These are phyloP conservation scores for Colletotrichum cordylinicola DNA, from an alignment of 2,329 filamentous ascomycete species.

Conservation along the genomic window DNA sequence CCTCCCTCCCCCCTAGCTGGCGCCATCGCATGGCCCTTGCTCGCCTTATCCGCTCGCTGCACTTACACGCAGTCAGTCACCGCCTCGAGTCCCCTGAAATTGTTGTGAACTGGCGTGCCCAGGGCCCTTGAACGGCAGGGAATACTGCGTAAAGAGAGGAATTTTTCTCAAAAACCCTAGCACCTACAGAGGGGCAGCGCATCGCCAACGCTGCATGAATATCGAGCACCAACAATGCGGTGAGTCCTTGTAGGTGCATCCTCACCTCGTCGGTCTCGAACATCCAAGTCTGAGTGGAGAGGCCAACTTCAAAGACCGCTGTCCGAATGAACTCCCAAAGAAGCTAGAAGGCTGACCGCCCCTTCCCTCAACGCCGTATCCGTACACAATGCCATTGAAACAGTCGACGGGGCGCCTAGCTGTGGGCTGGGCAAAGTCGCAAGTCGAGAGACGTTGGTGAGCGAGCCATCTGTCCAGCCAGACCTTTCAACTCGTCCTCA, in stretches of 20 bases:
- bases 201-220: not conserved
- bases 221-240: constrained; percentile 11
- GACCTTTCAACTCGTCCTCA: too few species aligned
- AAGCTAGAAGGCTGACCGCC: too few species aligned
- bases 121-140: not conserved
- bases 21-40: not conserved
- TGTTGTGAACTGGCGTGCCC: not conserved
- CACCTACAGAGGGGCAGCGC: not conserved
- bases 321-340: too few species aligned
- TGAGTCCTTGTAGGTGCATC: constrained; percentile 12
- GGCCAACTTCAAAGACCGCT: not conserved
- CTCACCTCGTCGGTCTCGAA: not conserved
- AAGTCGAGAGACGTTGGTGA: too few species aligned
- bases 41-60: not conserved
- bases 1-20: not conserved
- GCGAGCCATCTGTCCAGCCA: too few species aligned
- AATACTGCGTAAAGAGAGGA: not conserved
- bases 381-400: too few species aligned
- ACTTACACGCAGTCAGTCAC: not conserved
- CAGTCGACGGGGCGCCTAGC: too few species aligned
- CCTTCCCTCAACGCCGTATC: too few species aligned
- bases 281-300: not conserved
- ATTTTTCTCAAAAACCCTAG: not conserved
- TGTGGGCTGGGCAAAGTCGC: too few species aligned
- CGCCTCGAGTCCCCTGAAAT: not conserved